Conservation (phyloP, 257 asterid species). For the Leonotis leonurus region DNA sequence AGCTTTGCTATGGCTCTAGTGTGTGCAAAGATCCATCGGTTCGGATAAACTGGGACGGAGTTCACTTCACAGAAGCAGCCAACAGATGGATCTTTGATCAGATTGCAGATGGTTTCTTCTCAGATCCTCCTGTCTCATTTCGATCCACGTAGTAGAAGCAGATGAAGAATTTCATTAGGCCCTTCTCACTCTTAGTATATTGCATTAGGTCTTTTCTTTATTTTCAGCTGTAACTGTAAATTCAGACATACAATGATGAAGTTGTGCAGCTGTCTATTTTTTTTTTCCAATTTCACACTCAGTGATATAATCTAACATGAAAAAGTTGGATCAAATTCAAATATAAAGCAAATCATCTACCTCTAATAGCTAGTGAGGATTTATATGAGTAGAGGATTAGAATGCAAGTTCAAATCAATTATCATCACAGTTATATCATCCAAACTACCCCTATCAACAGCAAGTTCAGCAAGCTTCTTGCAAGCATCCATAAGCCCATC, state of each 20-base stretch:
- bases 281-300: too few relatives aligned
- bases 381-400: conserved; percentile 2
- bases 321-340: too few relatives aligned
- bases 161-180: not conserved
- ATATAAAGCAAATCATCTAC: not conserved
- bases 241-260: too few relatives aligned
- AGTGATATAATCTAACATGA: too few relatives aligned
- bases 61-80: conserved; percentile 74
- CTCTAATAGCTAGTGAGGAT: not conserved
- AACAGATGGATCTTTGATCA: conserved; percentile 61
- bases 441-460: conserved; percentile 64
- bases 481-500: conserved; percentile 48
- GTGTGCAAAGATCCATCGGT: conserved; percentile 58
- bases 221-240: too few relatives aligned
- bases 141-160: conserved; percentile 37
- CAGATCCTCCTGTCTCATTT: conserved; percentile 62
- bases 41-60: conserved; percentile 64
- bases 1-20: conserved; percentile 82
- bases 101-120: conserved; percentile 52
- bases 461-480: conserved; percentile 64
- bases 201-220: too few relatives aligned
- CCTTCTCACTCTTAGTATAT: too few relatives aligned
- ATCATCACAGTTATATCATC: conserved; percentile 79
- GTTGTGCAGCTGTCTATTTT: too few relatives aligned
- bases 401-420: conserved; percentile 36